Evolutionary conservation across 768 basidiomycete species (phyloP), one percentile per base, ranked within the genome.

Genomic region (Kwoniella dejecticola): DNA sequence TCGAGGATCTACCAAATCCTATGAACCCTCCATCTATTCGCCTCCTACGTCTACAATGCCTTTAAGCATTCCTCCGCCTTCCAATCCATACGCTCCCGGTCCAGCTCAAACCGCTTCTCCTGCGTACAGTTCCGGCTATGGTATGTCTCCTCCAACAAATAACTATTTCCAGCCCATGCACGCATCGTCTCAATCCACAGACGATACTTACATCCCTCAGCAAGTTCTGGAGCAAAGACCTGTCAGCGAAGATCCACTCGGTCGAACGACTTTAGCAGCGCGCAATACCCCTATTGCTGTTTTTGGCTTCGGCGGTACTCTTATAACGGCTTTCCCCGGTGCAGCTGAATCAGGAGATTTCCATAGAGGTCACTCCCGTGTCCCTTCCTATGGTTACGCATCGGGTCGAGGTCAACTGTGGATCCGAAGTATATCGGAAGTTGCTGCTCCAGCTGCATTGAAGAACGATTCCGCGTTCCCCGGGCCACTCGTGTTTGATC

Each of bases 281-380:
- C 65, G 69, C 5, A 71, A 72, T 36, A 85, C 87, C 8, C 94
- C 94, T 0, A 82, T 96, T 27, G 81, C 94, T 55, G 88, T 86
- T 63, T 96, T 97, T 70, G 95, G 95, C 0, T 93, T 94, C 70
- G 92, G 92, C n/a, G 94, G 94, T 11, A 89, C 88, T 71, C 70
- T 97, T 59, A 84, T 94, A 8, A 88, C 90, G 7, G 94, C 90
- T 77, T 96, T 95, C 81, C 91, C 90, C 68, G 84, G 85, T 29
- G 83, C 85, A 52, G 81, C 84, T 12, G 84, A 85, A 15, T 86
- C 83, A 75, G 86, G 88, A 19, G 87, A 89, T 42, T 88, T 90
- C 75, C 88, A 91, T 17, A 48, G 53, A 21, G 69, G 71, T 15
- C 67, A 72, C 42, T 56, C 52, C 17, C 36, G 74, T 33, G 64